Conservation (phyloP, 352 stramenopile genomes). For the Lagenidium giganteum region DNA sequence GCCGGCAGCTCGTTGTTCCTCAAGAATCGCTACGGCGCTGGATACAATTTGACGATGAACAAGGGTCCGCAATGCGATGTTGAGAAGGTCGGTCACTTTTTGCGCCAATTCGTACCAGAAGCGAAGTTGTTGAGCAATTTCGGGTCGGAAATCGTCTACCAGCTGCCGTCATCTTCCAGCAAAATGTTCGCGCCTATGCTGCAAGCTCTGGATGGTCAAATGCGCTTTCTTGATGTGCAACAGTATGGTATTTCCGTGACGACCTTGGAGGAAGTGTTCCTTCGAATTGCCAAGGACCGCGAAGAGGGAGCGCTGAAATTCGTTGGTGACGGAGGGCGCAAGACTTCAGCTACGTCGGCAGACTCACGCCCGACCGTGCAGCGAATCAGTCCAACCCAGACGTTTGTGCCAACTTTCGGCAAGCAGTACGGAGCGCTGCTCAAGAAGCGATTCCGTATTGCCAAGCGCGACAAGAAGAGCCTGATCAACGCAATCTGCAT, state of each 20-base stretch:
- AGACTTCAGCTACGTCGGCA: constrained; percentile 30
- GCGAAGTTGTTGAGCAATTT: constrained; percentile 87
- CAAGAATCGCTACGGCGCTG: constrained; percentile 92
- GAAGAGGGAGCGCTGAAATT: constrained; percentile 33
- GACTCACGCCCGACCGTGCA: constrained; percentile 22
- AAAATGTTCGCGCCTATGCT: constrained; percentile 92
- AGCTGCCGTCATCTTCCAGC: constrained; percentile 86
- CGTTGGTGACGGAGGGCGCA: constrained; percentile 15
- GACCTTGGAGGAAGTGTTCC: constrained; percentile 99
- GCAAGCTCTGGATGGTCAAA: constrained; percentile 56
- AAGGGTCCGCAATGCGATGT: constrained; percentile 32
- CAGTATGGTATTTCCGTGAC: constrained; percentile 97
- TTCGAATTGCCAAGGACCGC: constrained; percentile 62
- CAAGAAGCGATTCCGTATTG: constrained; percentile 55
- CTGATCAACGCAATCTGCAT: constrained; percentile 52
- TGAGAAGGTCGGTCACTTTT: constrained; percentile 23
- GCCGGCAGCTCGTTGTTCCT: constrained; percentile 87
- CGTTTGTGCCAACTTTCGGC: constrained; percentile 22
- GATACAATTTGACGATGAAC: constrained; percentile 83
- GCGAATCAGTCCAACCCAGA: constrained; percentile 17
- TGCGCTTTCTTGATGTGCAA: constrained; percentile 50
- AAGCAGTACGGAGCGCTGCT: constrained; percentile 44
- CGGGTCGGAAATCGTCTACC: constrained; percentile 93
- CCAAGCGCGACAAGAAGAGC: constrained; percentile 60
- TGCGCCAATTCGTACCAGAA: constrained; percentile 54